Evolutionary conservation across 495 filamentous ascomycete genomes (phyloP).

Genomic region (Bombardia bombarda): DNA sequence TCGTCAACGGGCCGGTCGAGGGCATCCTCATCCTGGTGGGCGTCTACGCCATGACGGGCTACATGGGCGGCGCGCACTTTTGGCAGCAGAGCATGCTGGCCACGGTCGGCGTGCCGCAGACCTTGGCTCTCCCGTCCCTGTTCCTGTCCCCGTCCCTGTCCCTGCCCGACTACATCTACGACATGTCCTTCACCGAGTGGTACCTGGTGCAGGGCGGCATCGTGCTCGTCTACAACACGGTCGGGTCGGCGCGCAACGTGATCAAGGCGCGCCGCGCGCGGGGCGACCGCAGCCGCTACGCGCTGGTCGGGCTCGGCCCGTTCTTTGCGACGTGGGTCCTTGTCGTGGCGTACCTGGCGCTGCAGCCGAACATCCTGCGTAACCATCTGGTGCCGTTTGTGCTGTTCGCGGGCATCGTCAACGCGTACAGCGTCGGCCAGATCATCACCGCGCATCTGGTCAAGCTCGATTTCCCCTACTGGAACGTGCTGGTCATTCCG

Average conservation of each 20-base stretch:
- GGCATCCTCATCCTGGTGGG: constrained; percentile 77
- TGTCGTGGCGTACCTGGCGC: constrained; percentile 66
- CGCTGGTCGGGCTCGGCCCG: constrained; percentile 74
- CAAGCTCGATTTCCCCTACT: constrained; percentile 76
- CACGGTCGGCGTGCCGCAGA: constrained; percentile 58
- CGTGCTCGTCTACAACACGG: constrained; percentile 76
- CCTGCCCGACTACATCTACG: constrained; percentile 56
- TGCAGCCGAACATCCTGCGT: constrained; percentile 75
- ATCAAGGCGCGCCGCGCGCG: constrained; percentile 67
- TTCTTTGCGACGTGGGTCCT: constrained; percentile 69
- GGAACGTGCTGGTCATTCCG: constrained; percentile 67
- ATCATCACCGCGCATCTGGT: constrained; percentile 92
- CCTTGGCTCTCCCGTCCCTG: constrained; percentile 52
- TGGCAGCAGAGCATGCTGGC: constrained; percentile 79
- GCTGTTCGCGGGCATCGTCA: constrained; percentile 78
- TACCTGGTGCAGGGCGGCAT: constrained; percentile 85
- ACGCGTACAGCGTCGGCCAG: constrained; percentile 87
- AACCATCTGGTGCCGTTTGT: constrained; percentile 80
- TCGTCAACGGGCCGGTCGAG: constrained; percentile 93
- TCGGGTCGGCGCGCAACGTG: constrained; percentile 69
- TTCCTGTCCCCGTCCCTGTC: constrained; percentile 49
- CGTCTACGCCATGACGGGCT: constrained; percentile 79
- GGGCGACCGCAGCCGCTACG: constrained; percentile 58
- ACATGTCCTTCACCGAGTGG: constrained; percentile 81
- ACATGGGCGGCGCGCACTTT: constrained; percentile 79